A percentile compares a stretch with the other conserved stretches of the same genome.
Evolutionary conservation across 441 rosid species (phyloP).

Genomic region (Mallotus repandus): DNA sequence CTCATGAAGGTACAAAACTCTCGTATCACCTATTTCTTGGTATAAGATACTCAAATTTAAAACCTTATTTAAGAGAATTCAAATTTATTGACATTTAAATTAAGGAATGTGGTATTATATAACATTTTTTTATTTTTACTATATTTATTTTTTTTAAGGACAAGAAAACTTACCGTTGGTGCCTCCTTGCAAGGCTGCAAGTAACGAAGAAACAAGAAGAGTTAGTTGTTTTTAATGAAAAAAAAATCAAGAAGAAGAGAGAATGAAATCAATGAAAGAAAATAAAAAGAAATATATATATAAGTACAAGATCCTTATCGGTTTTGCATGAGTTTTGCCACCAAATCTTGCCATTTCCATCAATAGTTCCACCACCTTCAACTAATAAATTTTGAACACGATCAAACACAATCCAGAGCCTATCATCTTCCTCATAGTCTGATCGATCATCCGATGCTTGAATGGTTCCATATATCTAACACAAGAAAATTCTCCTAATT

Average conservation of each 20-base stretch:
- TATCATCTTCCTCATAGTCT: slow-evolving; percentile 47
- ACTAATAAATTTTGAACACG: slow-evolving; percentile 41
- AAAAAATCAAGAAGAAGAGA: not conserved
- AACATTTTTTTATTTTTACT: too few relatives aligned
- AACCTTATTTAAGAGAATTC: too few relatives aligned
- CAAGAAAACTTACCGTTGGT: slow-evolving; percentile 56
- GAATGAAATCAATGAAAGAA: not conserved
- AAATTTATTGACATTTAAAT: too few relatives aligned
- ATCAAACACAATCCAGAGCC: slow-evolving; percentile 65
- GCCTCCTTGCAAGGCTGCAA: slow-evolving; percentile 80
- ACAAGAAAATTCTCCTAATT: too few relatives aligned
- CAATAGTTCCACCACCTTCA: slow-evolving; percentile 65
- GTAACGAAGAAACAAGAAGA: slow-evolving; percentile 1
- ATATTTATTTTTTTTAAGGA: too few relatives aligned
- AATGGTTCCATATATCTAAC: slow-evolving; percentile 61
- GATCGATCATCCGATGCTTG: slow-evolving; percentile 58
- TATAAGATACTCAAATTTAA: too few relatives aligned
- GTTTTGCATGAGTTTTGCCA: slow-evolving; percentile 88
- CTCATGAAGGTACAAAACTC: too few relatives aligned
- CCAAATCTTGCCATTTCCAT: slow-evolving; percentile 88
- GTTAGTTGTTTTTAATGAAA: not conserved
- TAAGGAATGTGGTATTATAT: too few relatives aligned
- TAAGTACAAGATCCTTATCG: slow-evolving; percentile 51
- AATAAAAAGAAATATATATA: not conserved
- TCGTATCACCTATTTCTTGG: too few relatives aligned